phyloP scores from a whole-genome alignment of 352 stramenopile genomes.

The Globisporangium middletonii region DNA sequence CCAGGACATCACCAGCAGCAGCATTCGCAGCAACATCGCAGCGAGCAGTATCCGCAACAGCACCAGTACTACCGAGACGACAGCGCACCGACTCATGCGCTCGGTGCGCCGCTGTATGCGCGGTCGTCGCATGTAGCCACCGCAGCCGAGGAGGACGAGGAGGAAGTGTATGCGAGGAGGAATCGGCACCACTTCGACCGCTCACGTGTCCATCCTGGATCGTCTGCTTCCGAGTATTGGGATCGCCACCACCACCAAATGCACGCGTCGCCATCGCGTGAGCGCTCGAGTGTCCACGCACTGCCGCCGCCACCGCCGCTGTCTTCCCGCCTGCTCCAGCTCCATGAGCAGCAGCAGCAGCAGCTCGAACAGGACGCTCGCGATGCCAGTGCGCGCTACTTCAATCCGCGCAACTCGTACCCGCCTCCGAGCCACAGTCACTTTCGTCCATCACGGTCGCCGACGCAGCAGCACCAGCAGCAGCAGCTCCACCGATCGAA shows the following conservation, averaged over 20 bases:
- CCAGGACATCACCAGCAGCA: not conserved
- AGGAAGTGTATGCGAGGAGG: not conserved
- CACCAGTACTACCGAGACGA: not conserved
- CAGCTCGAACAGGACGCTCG: too few species aligned
- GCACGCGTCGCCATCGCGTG: not conserved
- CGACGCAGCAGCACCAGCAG: not conserved
- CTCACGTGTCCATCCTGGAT: conserved; percentile 4
- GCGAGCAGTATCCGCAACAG: not conserved
- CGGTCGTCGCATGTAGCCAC: not conserved
- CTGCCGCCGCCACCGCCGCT: not conserved
- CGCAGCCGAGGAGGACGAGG: not conserved
- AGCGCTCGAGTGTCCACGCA: not conserved
- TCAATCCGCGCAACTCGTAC: not conserved
- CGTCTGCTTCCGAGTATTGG: not conserved
- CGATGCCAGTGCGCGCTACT: not conserved
- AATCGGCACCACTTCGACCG: not conserved
- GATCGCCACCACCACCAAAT: not conserved
- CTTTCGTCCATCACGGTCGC: not conserved
- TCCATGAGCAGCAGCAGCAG: not conserved
- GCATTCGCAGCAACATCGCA: not conserved
- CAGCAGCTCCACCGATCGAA: not conserved
- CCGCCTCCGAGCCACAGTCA: not conserved
- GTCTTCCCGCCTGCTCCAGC: not conserved
- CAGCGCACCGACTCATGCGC: not conserved
- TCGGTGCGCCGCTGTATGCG: not conserved